Percentiles rank a stretch among this genome's conserved stretches.
phyloP scores from a whole-genome alignment of 371 early-diverging fungal genomes.

The Actinomucor elegans region DNA sequence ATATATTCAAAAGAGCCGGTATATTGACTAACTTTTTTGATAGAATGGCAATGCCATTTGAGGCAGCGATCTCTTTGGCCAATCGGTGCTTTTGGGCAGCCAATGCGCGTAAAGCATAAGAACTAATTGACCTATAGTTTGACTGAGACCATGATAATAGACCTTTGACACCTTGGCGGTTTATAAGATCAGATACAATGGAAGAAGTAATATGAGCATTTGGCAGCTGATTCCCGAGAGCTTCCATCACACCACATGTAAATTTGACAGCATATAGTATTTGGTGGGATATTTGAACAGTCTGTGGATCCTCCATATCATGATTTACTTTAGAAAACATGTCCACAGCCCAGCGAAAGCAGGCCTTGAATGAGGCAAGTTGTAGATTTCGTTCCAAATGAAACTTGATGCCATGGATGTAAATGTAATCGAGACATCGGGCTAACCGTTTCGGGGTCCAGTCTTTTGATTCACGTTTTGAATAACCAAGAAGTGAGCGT shows the following conservation, averaged over 20 bases:
- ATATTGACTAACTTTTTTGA: neutral
- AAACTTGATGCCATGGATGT: neutral
- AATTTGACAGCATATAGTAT: neutral
- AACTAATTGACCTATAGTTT: neutral
- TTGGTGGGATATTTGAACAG: neutral
- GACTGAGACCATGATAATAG: neutral
- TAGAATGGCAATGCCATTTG: neutral
- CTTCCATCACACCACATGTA: neutral
- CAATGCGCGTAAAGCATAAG: neutral
- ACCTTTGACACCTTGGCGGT: neutral
- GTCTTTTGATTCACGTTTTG: neutral
- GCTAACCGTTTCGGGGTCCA: constrained; percentile 16
- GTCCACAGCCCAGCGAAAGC: neutral
- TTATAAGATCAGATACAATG: neutral
- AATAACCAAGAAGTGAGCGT: constrained; percentile 6
- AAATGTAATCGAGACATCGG: constrained; percentile 17
- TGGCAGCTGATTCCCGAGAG: too few species aligned
- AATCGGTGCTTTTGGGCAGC: neutral
- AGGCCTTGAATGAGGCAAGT: constrained; percentile 5
- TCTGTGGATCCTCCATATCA: neutral
- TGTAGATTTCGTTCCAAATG: neutral
- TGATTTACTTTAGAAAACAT: too few species aligned
- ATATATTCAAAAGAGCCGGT: neutral
- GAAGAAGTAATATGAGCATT: too few species aligned
- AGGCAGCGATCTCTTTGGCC: neutral